phyloP scores from a whole-genome alignment of 2,329 filamentous ascomycete species.

The Verticillium isaacii region DNA sequence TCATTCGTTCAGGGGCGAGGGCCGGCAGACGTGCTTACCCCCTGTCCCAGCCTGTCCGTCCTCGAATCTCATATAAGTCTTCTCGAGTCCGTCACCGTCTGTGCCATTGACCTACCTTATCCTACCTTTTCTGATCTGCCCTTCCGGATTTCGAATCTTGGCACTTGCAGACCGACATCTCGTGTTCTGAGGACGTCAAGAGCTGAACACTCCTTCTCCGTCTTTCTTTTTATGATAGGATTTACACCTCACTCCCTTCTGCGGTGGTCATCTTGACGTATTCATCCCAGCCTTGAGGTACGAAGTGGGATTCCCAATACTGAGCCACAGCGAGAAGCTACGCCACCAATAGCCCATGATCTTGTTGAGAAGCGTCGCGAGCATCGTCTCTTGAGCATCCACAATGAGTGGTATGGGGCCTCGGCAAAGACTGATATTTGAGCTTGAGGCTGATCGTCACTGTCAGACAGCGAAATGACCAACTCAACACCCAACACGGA shows the following conservation, averaged over 20 bases:
- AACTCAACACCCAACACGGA: constrained; percentile 46
- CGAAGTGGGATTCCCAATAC: constrained; percentile 6
- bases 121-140: not conserved
- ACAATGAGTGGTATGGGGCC: not conserved
- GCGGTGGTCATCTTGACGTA: not conserved
- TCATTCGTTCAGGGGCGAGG: not conserved
- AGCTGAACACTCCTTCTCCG: not conserved
- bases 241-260: not conserved
- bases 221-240: not conserved
- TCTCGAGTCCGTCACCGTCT: not conserved
- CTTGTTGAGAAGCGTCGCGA: not conserved
- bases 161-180: not conserved
- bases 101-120: not conserved
- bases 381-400: not conserved
- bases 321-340: constrained; percentile 19
- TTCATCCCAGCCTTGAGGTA: not conserved
- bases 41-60: not conserved
- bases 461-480: constrained; percentile 17
- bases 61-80: not conserved
- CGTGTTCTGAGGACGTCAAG: not conserved
- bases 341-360: constrained; percentile 12
- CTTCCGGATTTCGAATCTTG: not conserved
- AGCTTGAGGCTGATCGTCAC: constrained; percentile 6
- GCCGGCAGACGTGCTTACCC: not conserved
- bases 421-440: not conserved